A percentile compares a stretch with the other conserved stretches of the same genome.
Conservation (phyloP, 768 basidiomycete species). For the Cyclocybe cylindracea region DNA sequence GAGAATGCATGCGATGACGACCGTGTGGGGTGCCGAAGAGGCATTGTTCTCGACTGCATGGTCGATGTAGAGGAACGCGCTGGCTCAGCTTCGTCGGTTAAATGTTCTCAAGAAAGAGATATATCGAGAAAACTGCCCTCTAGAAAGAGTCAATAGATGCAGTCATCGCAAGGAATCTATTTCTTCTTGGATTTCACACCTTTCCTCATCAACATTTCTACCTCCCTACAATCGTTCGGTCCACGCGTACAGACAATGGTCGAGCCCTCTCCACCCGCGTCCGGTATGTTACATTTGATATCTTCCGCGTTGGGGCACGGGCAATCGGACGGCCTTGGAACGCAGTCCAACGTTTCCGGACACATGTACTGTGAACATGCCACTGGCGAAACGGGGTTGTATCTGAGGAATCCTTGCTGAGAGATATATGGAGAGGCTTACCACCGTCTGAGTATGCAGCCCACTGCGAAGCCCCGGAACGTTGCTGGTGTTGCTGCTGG, state of each 20-base stretch:
- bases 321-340: constrained; percentile 60
- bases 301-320: constrained; percentile 80
- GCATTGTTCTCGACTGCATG: background rate
- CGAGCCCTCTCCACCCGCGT: constrained; percentile 48
- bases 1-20: background rate
- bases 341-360: constrained; percentile 74
- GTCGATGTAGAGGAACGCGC: no score
- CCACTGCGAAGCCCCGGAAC: constrained; percentile 62
- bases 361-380: constrained; percentile 76
- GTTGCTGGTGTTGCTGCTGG: constrained; percentile 59
- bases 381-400: constrained; percentile 39
- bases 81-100: no score
- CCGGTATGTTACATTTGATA: constrained; percentile 74
- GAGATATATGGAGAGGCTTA: constrained; percentile 29
- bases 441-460: constrained; percentile 64
- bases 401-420: background rate
- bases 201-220: constrained; percentile 54
- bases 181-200: constrained; percentile 34
- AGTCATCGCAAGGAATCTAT: constrained; percentile 9
- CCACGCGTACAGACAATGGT: constrained; percentile 77
- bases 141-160: background rate
- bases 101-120: no score
- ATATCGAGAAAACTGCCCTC: background rate
- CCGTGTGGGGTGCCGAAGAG: background rate
- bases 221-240: constrained; percentile 56